A percentile compares a stretch with the other conserved stretches of the same genome.
Conservation (phyloP, 306 rosid genomes). For the Styphnolobium japonicum region DNA sequence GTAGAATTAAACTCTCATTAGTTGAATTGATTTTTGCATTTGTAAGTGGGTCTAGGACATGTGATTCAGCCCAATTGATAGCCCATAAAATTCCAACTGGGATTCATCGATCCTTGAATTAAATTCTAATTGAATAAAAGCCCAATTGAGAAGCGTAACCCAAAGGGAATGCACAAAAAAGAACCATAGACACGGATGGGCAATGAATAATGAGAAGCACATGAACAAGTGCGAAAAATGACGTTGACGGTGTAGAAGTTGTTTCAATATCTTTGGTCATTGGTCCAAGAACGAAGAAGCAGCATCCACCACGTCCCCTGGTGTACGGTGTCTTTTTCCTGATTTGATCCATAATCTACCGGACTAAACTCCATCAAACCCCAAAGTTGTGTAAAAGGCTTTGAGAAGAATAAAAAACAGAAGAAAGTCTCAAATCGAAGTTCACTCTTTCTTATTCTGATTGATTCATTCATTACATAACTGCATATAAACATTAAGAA, state of each 20-base stretch:
- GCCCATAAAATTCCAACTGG: neutral
- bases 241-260: neutral
- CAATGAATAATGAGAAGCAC: neutral
- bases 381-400: neutral
- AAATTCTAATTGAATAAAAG: neutral
- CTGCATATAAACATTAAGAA: neutral
- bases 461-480: neutral
- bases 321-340: neutral
- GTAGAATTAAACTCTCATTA: no score
- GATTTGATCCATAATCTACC: neutral
- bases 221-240: neutral
- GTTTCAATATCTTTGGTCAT: constrained; percentile 12
- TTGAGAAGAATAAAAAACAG: neutral
- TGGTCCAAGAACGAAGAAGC: constrained; percentile 4
- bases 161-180: neutral
- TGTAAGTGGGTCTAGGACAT: no score
- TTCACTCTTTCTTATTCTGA: neutral
- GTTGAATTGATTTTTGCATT: no score
- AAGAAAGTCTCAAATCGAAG: no score
- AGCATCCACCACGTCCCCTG: neutral
- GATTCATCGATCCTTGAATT: no score
- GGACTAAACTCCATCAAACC: neutral
- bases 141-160: neutral
- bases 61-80: no score
- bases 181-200: neutral